Percentiles rank a stretch among this genome's conserved stretches.
These are phyloP conservation scores for Madurella fahalii DNA, from an alignment of 2,329 filamentous ascomycete species.

Conservation along the genomic window DNA sequence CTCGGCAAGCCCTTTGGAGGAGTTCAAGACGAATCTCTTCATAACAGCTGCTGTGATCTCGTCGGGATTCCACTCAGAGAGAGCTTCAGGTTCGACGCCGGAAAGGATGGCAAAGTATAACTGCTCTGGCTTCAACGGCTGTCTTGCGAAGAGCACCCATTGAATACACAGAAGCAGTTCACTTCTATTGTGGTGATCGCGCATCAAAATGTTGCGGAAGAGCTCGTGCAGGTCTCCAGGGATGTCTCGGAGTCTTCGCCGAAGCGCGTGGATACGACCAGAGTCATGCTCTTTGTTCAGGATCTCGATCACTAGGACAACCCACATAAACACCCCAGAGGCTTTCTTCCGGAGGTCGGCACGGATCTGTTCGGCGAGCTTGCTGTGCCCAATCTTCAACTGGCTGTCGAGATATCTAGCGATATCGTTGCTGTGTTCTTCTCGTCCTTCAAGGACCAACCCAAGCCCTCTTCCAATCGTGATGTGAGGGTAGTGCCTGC, in stretches of 20 bases:
- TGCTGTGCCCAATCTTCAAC: conserved; percentile 4
- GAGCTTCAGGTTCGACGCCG: background rate
- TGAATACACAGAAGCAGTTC: conserved; percentile 43
- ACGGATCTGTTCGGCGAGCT: background rate
- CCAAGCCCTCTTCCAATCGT: background rate
- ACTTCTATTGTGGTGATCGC: conserved; percentile 39
- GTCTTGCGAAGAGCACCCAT: conserved; percentile 49
- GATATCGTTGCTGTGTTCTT: conserved; percentile 16
- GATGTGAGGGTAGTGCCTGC: conserved; percentile 21
- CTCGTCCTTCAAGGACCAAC: conserved; percentile 9
- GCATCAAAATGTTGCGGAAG: conserved; percentile 46
- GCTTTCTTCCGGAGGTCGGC: conserved; percentile 8
- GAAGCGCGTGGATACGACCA: background rate
- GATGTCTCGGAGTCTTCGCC: background rate
- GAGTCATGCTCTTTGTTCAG: conserved; percentile 12
- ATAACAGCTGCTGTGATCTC: background rate
- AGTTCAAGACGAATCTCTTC: conserved; percentile 4
- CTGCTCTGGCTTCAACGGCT: conserved; percentile 33
- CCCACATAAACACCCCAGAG: conserved; percentile 21
- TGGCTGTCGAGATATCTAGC: conserved; percentile 8
- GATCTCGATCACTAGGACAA: conserved; percentile 16
- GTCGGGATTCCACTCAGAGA: background rate
- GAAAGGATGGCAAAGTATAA: conserved; percentile 13
- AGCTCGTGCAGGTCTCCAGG: conserved; percentile 33
- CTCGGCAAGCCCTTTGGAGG: conserved; percentile 21